Percentiles rank a stretch among this genome's conserved stretches.
Evolutionary conservation across 768 basidiomycete genomes (phyloP).

Genomic region (Tulasnella sp.): DNA sequence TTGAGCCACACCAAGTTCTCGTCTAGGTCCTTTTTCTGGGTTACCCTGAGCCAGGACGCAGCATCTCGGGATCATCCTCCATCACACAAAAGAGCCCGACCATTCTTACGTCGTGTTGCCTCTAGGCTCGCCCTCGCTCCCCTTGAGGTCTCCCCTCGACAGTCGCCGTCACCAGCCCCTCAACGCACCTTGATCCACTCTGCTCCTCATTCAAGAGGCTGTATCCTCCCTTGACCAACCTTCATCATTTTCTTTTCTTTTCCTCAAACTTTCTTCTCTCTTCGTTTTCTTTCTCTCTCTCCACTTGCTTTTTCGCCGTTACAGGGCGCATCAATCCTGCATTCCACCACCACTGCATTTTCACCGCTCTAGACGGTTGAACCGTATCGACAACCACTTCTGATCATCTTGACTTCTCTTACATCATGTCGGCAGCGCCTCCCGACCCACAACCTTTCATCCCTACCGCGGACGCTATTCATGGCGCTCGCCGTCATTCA

Average conservation of each 20-base stretch:
- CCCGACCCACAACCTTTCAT: slow-evolving; percentile 20
- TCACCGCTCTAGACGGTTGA: neutral
- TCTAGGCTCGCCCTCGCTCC: slow-evolving; percentile 19
- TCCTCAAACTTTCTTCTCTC: slow-evolving; percentile 13
- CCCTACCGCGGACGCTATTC: slow-evolving; percentile 12
- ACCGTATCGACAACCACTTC: neutral
- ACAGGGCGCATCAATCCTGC: neutral
- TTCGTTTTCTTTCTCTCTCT: slow-evolving; percentile 5
- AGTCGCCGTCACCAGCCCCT: slow-evolving; percentile 7
- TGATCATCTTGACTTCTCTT: neutral
- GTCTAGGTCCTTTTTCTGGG: slow-evolving; percentile 14
- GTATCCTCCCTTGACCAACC: slow-evolving; percentile 2
- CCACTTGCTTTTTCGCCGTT: neutral
- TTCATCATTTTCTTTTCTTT: slow-evolving; percentile 17
- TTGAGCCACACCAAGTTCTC: slow-evolving; percentile 27
- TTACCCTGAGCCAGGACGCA: slow-evolving; percentile 26
- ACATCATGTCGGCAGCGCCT: slow-evolving; percentile 6
- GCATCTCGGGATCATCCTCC: neutral
- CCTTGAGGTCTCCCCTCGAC: slow-evolving; percentile 30
- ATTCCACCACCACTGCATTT: neutral
- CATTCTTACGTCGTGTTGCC: slow-evolving; percentile 20
- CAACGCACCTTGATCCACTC: slow-evolving; percentile 21
- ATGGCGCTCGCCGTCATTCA: neutral
- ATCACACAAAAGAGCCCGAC: slow-evolving; percentile 28
- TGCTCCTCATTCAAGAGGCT: slow-evolving; percentile 19